Base-by-base conservation (phyloP, 2,329 filamentous ascomycete species). In the Penicillium griseofulvum region DNA sequence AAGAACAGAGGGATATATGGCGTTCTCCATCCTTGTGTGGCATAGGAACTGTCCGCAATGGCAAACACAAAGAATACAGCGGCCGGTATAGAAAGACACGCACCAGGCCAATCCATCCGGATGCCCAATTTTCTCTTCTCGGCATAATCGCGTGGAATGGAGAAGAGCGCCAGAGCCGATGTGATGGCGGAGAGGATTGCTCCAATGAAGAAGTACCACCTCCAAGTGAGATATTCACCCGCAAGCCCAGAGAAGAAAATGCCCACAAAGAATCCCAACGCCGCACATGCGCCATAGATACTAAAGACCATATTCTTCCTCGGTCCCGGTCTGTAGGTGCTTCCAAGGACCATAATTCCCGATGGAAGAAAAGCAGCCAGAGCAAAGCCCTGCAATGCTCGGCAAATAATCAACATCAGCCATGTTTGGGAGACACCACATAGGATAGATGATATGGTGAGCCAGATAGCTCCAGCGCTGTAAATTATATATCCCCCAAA, bases 331-430 rank as follows among this genome's bases (percentile, higher is more conserved):
- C 86, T 79, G 66, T 90, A 89, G 3, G 78, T 81, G 45, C 79
- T 83, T 1, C 86, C 86, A 1, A 89, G 73, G 11, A 89, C 76
- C 74, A 86, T 86, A 54, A 91, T 81, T 1, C 86, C 83, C 0
- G 85, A 83, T 0, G 87, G 87, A 14, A 91, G 71, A 57, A 89
- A 90, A 0, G 88, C 87, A 0, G 88, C 87, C 1, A 87, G 81
- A 0, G 88, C 89, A 10, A 93, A 73, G 0, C 89, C 89, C 70
- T 91, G 88, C 41, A 91, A 74, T 9, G 88, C 88, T 49, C 89
- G 86, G 67, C 86, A 89, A 52, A 88, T 77, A 61, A 90, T 87
- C 58, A 92, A 78, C 85, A 91, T 89, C 48, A 84, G 70, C 56
- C 86, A 81, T 71, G 83, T 87, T 51, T 77, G 75, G 55, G 85